Percentiles rank a stretch among this genome's conserved stretches.
phyloP scores from a whole-genome alignment of 192 early-diverging fungal genomes.

The Lobulomyces angularis region DNA sequence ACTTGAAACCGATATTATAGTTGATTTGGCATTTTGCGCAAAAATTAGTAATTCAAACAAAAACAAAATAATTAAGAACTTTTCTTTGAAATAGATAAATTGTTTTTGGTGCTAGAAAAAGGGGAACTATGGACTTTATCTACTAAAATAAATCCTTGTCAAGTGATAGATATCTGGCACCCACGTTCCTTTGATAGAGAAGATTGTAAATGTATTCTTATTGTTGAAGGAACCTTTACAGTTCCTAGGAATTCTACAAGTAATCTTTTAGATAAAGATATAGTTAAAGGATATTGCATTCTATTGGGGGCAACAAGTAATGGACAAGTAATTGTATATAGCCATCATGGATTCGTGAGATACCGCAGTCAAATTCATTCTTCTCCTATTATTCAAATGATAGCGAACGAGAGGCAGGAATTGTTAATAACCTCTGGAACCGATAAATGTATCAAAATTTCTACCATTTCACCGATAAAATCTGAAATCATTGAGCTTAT shows the following conservation, averaged over 20 bases:
- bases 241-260: no score
- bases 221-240: no score
- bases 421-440: constrained; percentile 21
- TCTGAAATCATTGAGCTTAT: constrained; percentile 15
- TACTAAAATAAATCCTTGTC: constrained; percentile 29
- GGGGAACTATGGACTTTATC: constrained; percentile 37
- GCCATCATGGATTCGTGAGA: constrained; percentile 19
- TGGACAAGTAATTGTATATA: constrained; percentile 37
- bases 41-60: constrained; percentile 18
- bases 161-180: constrained; percentile 36
- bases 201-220: constrained; percentile 24
- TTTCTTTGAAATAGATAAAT: constrained; percentile 14
- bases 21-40: constrained; percentile 19
- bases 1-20: constrained; percentile 29
- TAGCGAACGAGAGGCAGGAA: constrained; percentile 11
- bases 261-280: no score
- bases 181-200: no score
- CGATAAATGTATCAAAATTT: constrained; percentile 24
- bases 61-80: neutral
- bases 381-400: constrained; percentile 20
- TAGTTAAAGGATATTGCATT: no score
- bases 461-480: constrained; percentile 11
- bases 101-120: constrained; percentile 32
- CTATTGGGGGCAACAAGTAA: constrained; percentile 33
- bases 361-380: constrained; percentile 31